Evolutionary conservation across 768 basidiomycete genomes (phyloP), one percentile per base, ranked within the genome.

Genomic region (Boletus insuetus): DNA sequence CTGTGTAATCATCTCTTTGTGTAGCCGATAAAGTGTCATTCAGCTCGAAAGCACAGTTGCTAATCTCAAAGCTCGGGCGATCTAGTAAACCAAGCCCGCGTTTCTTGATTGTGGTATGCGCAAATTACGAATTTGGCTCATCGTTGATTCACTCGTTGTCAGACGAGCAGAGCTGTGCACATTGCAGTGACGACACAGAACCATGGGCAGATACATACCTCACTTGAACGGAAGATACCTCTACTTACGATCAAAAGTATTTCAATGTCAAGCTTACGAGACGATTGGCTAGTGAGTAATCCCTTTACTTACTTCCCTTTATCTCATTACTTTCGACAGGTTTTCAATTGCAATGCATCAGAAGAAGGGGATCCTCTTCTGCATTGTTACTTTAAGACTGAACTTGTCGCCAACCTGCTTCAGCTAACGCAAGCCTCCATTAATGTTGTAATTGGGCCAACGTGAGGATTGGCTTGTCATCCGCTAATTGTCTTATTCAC

Each of bases 311-410:
- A 17, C 14, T 39, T 29, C 19, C 35, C 14, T n/a, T 31, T n/a
- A 19, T 49, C 42, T 66, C 35, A 67, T 13, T n/a, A 6, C n/a
- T 26, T 43, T 56, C 22, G 32, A 19, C 59, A 94, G 94, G 83
- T 80, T 1, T 72, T 98, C 66, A 95, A 95, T 65, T 82, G 83
- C 43, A 83, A 80, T 52, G 76, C 80, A 10, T 85, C 87, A 17
- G 95, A 98, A 70, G 96, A 98, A 69, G 96, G 95, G 31, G 97
- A 99, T 67, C 94, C 96, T 0, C 77, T 98, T 54, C 80, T 99
- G 66, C 88, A 84, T 58, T 94, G 91, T 62, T 79, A 85, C 59
- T 95, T 98, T 83, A 99, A 99, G 81, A 98, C 97, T 0, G 97
- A 99, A 68, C 78, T 99, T 49, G 79, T 85, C 16, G 82, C 92